phyloP scores from a whole-genome alignment of 2,329 filamentous ascomycete species.

The Epichloe gansuensis region DNA sequence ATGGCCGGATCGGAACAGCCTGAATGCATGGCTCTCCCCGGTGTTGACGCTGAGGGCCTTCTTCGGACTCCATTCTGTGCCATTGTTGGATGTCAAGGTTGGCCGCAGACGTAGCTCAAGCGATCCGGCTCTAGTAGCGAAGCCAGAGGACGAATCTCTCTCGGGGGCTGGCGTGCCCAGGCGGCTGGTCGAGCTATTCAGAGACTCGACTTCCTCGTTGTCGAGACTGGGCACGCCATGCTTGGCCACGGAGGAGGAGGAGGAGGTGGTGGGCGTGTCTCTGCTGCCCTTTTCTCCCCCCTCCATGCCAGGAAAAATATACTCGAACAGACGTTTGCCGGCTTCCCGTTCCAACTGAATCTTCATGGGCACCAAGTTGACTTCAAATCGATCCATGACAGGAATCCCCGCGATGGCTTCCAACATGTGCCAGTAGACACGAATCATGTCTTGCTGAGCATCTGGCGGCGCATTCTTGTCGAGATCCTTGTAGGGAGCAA shows the following conservation, averaged over 20 bases:
- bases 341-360: slow-evolving; percentile 88
- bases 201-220: slow-evolving; percentile 32
- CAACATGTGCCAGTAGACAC: slow-evolving; percentile 95
- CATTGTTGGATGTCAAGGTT: slow-evolving; percentile 53
- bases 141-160: slow-evolving; percentile 31
- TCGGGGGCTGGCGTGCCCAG: slow-evolving; percentile 26
- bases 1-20: slow-evolving; percentile 34
- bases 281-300: slow-evolving; percentile 39
- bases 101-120: slow-evolving; percentile 74
- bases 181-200: slow-evolving; percentile 26
- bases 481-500: slow-evolving; percentile 72
- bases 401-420: slow-evolving; percentile 96
- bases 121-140: slow-evolving; percentile 53
- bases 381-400: slow-evolving; percentile 93
- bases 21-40: slow-evolving; percentile 29
- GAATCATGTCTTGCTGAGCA: slow-evolving; percentile 63
- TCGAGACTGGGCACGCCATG: slow-evolving; percentile 16
- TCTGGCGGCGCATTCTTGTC: slow-evolving; percentile 32
- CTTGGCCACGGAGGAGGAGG: slow-evolving; percentile 47
- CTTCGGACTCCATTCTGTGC: slow-evolving; percentile 21
- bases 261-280: slow-evolving; percentile 50
- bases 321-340: slow-evolving; percentile 87
- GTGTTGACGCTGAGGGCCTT: slow-evolving; percentile 38
- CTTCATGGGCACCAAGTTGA: slow-evolving; percentile 83
- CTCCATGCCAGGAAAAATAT: slow-evolving; percentile 83